phyloP scores from a whole-genome alignment of 345 rosid species.

The Dimocarpus longan region DNA sequence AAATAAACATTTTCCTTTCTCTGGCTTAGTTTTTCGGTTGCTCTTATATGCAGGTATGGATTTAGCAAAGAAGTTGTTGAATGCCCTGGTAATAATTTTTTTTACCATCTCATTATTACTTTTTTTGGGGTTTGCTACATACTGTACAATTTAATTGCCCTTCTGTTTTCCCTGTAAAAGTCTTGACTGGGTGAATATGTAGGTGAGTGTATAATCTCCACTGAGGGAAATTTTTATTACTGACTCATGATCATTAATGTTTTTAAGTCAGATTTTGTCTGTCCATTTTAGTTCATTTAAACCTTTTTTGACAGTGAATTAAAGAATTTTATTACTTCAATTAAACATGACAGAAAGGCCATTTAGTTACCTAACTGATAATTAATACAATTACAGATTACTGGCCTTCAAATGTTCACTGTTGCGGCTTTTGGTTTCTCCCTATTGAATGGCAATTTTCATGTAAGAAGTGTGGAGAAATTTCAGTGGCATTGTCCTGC shows the following conservation, averaged over 20 bases:
- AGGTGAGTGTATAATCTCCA: neutral
- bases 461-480: constrained; percentile 64
- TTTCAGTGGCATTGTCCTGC: constrained; percentile 31
- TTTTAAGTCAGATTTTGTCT: neutral
- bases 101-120: neutral
- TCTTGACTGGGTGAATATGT: neutral
- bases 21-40: constrained; percentile 9
- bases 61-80: constrained; percentile 92
- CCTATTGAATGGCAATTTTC: constrained; percentile 87
- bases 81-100: constrained; percentile 62
- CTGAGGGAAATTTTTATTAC: neutral
- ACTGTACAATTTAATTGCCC: neutral
- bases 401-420: constrained; percentile 71
- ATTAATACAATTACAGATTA: constrained; percentile 55
- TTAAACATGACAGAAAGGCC: neutral
- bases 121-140: neutral
- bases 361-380: constrained; percentile 23
- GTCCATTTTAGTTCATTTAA: neutral
- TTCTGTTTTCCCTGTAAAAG: neutral
- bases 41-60: constrained; percentile 69
- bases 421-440: constrained; percentile 90
- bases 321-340: neutral
- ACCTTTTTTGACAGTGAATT: neutral
- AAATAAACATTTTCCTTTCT: neutral
- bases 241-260: neutral